phyloP scores from a whole-genome alignment of 108 stramenopile species.

The Skeletonema potamos region DNA sequence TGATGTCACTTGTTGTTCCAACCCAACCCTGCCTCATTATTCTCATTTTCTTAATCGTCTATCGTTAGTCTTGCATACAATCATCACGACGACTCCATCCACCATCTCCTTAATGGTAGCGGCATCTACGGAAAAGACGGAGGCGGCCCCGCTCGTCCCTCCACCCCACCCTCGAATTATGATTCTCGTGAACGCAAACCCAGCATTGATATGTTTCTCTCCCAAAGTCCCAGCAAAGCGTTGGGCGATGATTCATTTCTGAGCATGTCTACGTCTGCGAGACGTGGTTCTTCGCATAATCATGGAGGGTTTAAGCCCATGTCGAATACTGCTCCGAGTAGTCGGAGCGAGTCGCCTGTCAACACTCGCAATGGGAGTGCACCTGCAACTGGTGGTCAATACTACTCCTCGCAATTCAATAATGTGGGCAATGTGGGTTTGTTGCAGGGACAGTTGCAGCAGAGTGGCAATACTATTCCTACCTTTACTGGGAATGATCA shows the following conservation, averaged over 20 bases:
- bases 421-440: slow-evolving; percentile 1
- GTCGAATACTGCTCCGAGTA: slow-evolving; percentile 39
- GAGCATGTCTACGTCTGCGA: not conserved
- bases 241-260: slow-evolving; percentile 80
- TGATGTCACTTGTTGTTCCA: not conserved
- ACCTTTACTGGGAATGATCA: not conserved
- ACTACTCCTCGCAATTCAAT: not conserved
- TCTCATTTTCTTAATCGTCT: not conserved
- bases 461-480: not conserved
- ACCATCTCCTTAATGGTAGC: slow-evolving; percentile 37
- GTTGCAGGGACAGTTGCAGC: slow-evolving; percentile 12
- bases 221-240: slow-evolving; percentile 76
- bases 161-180: slow-evolving; percentile 20
- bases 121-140: slow-evolving; percentile 38
- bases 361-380: not conserved
- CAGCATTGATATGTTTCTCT: slow-evolving; percentile 75
- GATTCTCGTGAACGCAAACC: slow-evolving; percentile 51
- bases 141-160: not conserved
- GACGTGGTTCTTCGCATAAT: not conserved
- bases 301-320: slow-evolving; percentile 19
- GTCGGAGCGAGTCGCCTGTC: slow-evolving; percentile 39
- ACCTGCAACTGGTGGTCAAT: slow-evolving; percentile 1
- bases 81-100: slow-evolving; percentile 29
- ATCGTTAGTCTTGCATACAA: slow-evolving; percentile 6
- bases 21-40: slow-evolving; percentile 8